phyloP scores from a whole-genome alignment of 805 yeast species.

The Kodamaea laetipori region DNA sequence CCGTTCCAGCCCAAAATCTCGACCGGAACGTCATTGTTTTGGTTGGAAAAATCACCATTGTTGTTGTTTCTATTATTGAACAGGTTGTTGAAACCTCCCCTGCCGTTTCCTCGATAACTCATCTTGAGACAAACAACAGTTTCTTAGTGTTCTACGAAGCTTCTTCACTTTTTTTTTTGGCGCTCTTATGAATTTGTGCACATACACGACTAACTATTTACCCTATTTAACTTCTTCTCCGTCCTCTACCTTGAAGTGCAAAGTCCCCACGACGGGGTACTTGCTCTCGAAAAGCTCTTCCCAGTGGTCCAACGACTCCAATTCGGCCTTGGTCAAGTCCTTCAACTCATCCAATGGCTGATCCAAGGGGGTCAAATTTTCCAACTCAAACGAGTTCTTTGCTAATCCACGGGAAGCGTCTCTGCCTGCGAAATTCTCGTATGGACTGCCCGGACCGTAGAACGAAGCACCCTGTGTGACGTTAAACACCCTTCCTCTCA shows the following conservation, averaged over 20 bases:
- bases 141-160: not conserved
- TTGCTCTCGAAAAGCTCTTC: conserved; percentile 77
- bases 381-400: conserved; percentile 76
- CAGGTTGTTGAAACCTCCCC: conserved; percentile 19
- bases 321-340: conserved; percentile 62
- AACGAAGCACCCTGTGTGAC: conserved; percentile 77
- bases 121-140: conserved; percentile 19
- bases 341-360: conserved; percentile 74
- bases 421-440: conserved; percentile 91
- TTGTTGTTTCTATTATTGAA: conserved; percentile 16
- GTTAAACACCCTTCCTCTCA: conserved; percentile 84
- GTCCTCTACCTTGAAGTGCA: conserved; percentile 35
- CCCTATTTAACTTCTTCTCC: not conserved
- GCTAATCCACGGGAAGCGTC: conserved; percentile 96
- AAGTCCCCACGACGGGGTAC: conserved; percentile 77
- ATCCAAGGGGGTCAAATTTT: conserved; percentile 64
- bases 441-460: conserved; percentile 96
- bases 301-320: conserved; percentile 79
- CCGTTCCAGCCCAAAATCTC: conserved; percentile 83
- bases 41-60: conserved; percentile 18
- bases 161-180: conserved; percentile 7
- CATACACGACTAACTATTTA: conserved; percentile 8
- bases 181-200: not conserved
- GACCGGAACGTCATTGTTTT: conserved; percentile 39
- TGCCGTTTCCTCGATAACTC: conserved; percentile 43